Percentiles rank a stretch among this genome's conserved stretches.
These are phyloP conservation scores for Pezicula neosporulosa DNA, from an alignment of 2,329 filamentous ascomycete species.

Conservation along the genomic window DNA sequence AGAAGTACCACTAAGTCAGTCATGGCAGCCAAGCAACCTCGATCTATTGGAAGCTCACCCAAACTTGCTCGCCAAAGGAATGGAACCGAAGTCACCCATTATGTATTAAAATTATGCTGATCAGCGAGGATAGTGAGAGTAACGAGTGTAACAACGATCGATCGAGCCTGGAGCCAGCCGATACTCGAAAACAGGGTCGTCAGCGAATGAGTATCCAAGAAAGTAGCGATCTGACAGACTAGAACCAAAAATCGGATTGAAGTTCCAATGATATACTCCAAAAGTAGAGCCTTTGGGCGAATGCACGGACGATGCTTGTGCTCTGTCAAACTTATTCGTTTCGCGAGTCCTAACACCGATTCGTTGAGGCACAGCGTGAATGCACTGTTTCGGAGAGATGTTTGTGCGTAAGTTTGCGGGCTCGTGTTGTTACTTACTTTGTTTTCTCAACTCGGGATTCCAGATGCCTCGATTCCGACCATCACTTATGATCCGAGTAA, in stretches of 20 bases:
- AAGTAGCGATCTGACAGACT: not conserved
- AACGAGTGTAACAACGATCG: not conserved
- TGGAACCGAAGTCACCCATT: conserved; percentile 15
- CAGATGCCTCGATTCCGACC: no score
- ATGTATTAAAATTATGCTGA: conserved; percentile 8
- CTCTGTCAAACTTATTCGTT: conserved; percentile 4
- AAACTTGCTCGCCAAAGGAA: conserved; percentile 9
- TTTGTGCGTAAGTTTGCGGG: not conserved
- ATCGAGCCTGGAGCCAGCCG: conserved; percentile 6
- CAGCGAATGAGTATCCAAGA: not conserved
- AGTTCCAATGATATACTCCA: not conserved
- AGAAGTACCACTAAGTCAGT: not conserved
- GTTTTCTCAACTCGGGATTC: no score
- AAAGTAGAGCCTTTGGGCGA: not conserved
- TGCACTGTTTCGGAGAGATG: not conserved
- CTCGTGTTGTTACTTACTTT: no score
- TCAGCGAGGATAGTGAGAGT: no score
- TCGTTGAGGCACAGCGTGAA: not conserved
- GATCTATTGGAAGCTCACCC: conserved; percentile 9
- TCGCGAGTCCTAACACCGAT: not conserved
- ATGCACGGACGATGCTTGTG: conserved; percentile 13
- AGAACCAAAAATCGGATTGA: not conserved
- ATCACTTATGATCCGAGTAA: no score
- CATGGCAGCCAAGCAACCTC: not conserved
- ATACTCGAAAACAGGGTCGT: not conserved